phyloP scores from a whole-genome alignment of 2,329 filamentous ascomycete species.

The Aspergillus novoparasiticus region DNA sequence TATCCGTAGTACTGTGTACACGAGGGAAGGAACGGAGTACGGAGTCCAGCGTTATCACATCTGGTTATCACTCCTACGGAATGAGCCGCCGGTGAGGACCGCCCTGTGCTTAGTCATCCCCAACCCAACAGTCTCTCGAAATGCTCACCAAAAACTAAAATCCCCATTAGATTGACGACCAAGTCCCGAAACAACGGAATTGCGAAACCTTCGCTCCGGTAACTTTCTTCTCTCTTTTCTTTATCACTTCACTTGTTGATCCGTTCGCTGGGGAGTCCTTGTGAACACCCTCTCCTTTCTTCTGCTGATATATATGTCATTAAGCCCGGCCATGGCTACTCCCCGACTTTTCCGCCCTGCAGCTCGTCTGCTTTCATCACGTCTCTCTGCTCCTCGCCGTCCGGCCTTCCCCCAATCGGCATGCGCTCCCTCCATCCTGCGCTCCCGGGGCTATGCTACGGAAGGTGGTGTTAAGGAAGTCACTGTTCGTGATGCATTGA shows the following conservation, averaged over 20 bases:
- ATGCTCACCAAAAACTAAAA: constrained; percentile 29
- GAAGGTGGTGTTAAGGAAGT: constrained; percentile 77
- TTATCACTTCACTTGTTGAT: constrained; percentile 11
- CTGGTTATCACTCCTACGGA: constrained; percentile 22
- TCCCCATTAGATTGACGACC: constrained; percentile 12
- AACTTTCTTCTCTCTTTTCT: constrained; percentile 12
- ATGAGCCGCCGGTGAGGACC: constrained; percentile 39
- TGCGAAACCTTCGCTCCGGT: constrained; percentile 10
- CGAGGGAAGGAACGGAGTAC: not conserved
- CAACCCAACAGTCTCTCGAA: constrained; percentile 38
- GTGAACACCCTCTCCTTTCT: constrained; percentile 19
- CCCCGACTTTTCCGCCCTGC: constrained; percentile 66
- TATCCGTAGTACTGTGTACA: not conserved
- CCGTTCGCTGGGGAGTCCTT: constrained; percentile 13
- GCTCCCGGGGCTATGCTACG: constrained; percentile 59
- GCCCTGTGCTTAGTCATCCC: constrained; percentile 33
- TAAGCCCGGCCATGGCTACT: constrained; percentile 56
- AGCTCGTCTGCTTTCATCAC: constrained; percentile 62
- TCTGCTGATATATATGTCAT: constrained; percentile 26
- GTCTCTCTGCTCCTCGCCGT: constrained; percentile 55
- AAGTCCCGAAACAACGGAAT: constrained; percentile 12
- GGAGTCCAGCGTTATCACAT: not conserved
- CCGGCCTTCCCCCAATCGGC: constrained; percentile 56
- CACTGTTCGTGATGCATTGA: constrained; percentile 94
- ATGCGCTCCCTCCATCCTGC: constrained; percentile 51